Base-by-base conservation (phyloP, 257 asterid species). In the Nicotiana knightiana region DNA sequence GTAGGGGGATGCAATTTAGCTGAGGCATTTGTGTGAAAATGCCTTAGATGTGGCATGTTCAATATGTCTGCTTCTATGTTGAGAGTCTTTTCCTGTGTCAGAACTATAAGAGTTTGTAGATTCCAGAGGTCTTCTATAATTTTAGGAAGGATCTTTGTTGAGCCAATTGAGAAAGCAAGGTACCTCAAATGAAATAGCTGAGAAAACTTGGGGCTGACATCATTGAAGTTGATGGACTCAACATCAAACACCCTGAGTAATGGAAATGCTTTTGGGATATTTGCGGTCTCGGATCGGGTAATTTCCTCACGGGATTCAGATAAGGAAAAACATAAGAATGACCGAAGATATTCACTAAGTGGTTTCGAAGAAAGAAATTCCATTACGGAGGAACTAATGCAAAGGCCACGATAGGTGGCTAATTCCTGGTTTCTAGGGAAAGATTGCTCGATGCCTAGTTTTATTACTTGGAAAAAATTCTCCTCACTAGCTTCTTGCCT, bases 11-110 rank as follows among this genome's bases (percentile, higher is more conserved):
- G 62, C 53, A 82, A 32, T 16, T 11, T 3, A 33, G 61, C 28
- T 3, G 75, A 59, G 3, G 73, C 43, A 15, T 71, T 73, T n/a
- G 76, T 61, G 58, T 33, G 81, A 9, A 82, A 61, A 70, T 71
- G 84, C 70, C 84, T 71, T 57, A 82, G 46, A 5, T 21, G 70
- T 46, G 77, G 4, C 77, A 80, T 46, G n/a, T 66, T 53, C 64
- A 51, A 53, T 16, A 80, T 1, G 33, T 80, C 77, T 9, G 64
- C 66, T 21, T 67, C 12, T 21, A 80, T 65, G 6, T 80, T 62
- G 16, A 80, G 77, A 39, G 28, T 46, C 2, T 4, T 13, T 2
- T 0, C 24, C 11, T 16, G 5, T 1, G 77, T 65, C 21, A 12
- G 7, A 28, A 61, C 9, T 12, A 61, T 28, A 15, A 61, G 66